Evolutionary conservation across 805 yeast species (phyloP), one percentile per base, ranked within the genome.

Genomic region (Candida schatavii): DNA sequence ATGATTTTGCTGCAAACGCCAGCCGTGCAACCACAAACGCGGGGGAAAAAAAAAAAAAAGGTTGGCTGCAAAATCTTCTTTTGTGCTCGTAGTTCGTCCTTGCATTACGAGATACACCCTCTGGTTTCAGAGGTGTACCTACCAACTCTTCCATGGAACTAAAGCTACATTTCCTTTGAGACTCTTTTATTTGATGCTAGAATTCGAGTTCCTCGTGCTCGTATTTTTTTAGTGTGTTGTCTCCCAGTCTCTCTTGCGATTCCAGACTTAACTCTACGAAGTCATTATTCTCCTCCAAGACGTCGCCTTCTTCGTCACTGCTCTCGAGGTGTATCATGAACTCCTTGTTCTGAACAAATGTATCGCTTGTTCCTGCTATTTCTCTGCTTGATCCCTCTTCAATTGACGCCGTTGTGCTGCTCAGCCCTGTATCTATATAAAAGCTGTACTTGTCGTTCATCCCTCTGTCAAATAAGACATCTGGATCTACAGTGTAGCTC

Each of bases 401-500:
- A 23, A 7, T 23, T 9, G 38, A 10, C 11, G 36, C 25, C 5
- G 30, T 41, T 4, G 14, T 27, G 6, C 45, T 48, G 27, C 27
- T 23, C 10, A 11, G 10, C 7, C 10, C 10, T 23, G 27, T 23
- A 41, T 62, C 66, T 15, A 62, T 53, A 34, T 58, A 61, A 13
- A 46, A 42, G 34, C 57, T 62, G 39, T 57, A 61, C 37, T 51
- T 49, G 5, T 58, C 57, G 19, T 46, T 48, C 39, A 46, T 46
- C 35, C 37, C 49, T 17, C 40, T 29, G 3, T 41, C 49, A 40
- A 63, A 57, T 17, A 65, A 51, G 5, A 38, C 9, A 7, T 42
- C 30, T 0, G 72, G 70, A 17, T 58, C 60, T 19, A 65, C 67
- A 3, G 63, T 64, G 48, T 60, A 66, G 41, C 70, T 66, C 45